Evolutionary conservation across 352 stramenopile species (phyloP), one percentile per base, ranked within the genome.

Genomic region (Globisporangium ultimum): DNA sequence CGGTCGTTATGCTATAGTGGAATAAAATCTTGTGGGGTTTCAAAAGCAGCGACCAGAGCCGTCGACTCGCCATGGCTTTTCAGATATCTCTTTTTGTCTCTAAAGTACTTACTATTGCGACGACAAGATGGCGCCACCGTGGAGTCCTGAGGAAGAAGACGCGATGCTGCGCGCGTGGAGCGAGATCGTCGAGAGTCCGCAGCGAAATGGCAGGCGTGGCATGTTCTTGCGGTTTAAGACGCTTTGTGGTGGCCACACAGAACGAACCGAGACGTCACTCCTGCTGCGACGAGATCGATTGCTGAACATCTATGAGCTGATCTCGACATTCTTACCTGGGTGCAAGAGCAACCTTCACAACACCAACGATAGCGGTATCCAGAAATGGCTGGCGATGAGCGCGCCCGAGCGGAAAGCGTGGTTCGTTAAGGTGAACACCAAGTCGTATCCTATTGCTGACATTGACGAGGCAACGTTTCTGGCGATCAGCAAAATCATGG

Each of bases 141-240:
- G 50, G 50, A 55, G 50, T 28, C n/a, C 17, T 2, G 34, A 36
- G n/a, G 50, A 55, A 38, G 42, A 14, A 15, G 34, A 36, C 14
- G 32, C 32, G 34, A 36, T 55, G 32, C 50, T 55, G 50, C 34
- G 50, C 50, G 50, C 50, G 11, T 55, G 50, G 49, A 34, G 34
- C 17, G 49, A 55, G 11, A 28, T 46, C n/a, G 49, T 46, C n/a
- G 50, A 55, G n/a, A 55, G 17, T 20, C 50, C 50, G 12, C 47
- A 52, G 47, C 9, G 7, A 21, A 43, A 43, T 43, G 38, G 38
- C 38, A 43, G 38, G 38, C 38, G 38, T 3, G 8, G 38, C 11
- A 43, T 43, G 38, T 43, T 43, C 14, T 8, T 17, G 38, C 38
- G 38, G 10, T 43, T 43, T 8, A 43, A 43, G 38, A 10, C 38